phyloP scores from a whole-genome alignment of 2,329 filamentous ascomycete genomes.

The Ilyonectria destructans region DNA sequence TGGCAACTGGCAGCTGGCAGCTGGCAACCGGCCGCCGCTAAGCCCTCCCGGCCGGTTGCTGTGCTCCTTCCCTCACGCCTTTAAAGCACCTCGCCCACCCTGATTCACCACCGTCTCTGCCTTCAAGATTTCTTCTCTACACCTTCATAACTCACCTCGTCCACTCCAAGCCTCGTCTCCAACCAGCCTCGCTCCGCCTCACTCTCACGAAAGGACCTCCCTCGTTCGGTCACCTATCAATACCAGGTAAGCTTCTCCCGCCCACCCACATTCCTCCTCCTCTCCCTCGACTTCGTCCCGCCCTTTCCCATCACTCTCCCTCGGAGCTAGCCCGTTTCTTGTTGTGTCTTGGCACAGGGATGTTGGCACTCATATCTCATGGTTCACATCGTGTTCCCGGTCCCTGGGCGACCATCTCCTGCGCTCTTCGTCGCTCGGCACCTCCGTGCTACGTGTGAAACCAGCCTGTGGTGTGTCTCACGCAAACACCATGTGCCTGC shows the following conservation, averaged over 20 bases:
- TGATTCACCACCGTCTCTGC: constrained; percentile 40
- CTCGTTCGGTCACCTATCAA: constrained; percentile 41
- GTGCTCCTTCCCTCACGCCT: constrained; percentile 40
- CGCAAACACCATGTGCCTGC: constrained; percentile 48
- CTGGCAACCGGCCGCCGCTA: constrained; percentile 42
- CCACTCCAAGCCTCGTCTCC: constrained; percentile 28
- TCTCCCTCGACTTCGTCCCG: constrained; percentile 4
- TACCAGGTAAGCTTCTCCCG: constrained; percentile 40
- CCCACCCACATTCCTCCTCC: constrained; percentile 10
- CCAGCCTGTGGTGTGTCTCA: constrained; percentile 50
- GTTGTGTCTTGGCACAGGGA: constrained; percentile 30
- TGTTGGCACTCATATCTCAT: constrained; percentile 8
- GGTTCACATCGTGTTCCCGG: constrained; percentile 41
- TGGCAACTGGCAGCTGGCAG: constrained; percentile 20
- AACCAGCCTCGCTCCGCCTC: constrained; percentile 38
- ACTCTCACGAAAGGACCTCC: constrained; percentile 41
- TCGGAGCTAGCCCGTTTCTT: neutral
- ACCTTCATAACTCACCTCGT: constrained; percentile 45
- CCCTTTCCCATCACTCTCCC: constrained; percentile 12
- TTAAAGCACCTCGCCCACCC: constrained; percentile 47
- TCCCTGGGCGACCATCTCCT: constrained; percentile 31
- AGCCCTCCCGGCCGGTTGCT: constrained; percentile 37
- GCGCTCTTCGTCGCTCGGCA: constrained; percentile 35
- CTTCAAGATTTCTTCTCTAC: constrained; percentile 40
- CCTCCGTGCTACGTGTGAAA: constrained; percentile 42